These are phyloP conservation scores for Trypanosoma theileri DNA, from an alignment of 208 protist species.

Conservation along the genomic window DNA sequence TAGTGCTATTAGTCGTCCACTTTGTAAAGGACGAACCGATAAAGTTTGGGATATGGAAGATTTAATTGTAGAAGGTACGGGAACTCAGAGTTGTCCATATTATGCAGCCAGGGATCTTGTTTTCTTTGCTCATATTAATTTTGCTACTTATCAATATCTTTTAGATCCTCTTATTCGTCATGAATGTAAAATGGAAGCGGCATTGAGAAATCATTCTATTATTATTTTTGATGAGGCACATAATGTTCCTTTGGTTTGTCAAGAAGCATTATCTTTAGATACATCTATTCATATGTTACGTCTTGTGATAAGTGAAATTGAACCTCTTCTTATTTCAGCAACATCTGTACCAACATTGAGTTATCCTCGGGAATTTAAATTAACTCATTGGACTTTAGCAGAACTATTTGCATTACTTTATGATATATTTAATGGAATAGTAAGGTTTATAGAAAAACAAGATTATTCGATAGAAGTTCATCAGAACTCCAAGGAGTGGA, in stretches of 20 bases:
- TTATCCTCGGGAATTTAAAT: slow-evolving; percentile 65
- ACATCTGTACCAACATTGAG: slow-evolving; percentile 24
- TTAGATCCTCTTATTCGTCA: slow-evolving; percentile 92
- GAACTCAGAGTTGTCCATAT: slow-evolving; percentile 90
- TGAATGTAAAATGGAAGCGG: slow-evolving; percentile 74
- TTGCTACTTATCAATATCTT: slow-evolving; percentile 98
- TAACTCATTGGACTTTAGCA: slow-evolving; percentile 52
- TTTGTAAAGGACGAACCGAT: slow-evolving; percentile 28
- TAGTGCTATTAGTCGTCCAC: slow-evolving; percentile 42
- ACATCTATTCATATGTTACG: slow-evolving; percentile 32
- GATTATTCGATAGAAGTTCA: not conserved
- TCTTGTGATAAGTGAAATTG: slow-evolving; percentile 52
- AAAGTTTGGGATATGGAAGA: slow-evolving; percentile 93
- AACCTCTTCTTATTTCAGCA: slow-evolving; percentile 29
- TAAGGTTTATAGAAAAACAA: slow-evolving; percentile 22
- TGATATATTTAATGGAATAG: slow-evolving; percentile 37
- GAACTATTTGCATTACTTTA: slow-evolving; percentile 60
- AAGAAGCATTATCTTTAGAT: slow-evolving; percentile 65
- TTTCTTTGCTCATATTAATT: slow-evolving; percentile 90
- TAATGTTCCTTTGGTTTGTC: slow-evolving; percentile 85
- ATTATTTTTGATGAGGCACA: slow-evolving; percentile 97
- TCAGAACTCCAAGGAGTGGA: not conserved
- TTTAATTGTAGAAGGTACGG: slow-evolving; percentile 70
- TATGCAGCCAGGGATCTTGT: slow-evolving; percentile 88
- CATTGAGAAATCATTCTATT: slow-evolving; percentile 75